Percentiles rank a stretch among this genome's conserved stretches.
These are phyloP conservation scores for Plectosphaerella cucumerina DNA, from an alignment of 2,329 filamentous ascomycete genomes.

Conservation along the genomic window DNA sequence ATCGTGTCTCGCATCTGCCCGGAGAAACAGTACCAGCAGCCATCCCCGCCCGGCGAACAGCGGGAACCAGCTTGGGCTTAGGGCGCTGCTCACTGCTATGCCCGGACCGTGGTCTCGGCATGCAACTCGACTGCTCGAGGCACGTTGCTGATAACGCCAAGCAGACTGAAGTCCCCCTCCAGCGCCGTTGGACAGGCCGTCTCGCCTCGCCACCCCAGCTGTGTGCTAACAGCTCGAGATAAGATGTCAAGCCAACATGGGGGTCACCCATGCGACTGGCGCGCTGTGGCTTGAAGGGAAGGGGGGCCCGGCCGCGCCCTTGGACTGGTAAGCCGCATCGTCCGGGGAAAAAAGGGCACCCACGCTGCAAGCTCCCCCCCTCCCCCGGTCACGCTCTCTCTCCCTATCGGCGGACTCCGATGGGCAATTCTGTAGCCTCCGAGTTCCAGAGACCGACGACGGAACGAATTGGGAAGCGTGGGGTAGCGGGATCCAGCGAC, in stretches of 20 bases:
- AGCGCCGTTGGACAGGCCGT: no score
- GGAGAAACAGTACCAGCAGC: no score
- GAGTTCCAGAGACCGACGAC: no score
- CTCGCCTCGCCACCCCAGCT: neutral
- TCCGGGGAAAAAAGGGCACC: neutral
- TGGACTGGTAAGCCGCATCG: neutral
- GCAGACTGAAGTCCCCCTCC: no score
- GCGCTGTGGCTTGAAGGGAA: neutral
- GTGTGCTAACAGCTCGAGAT: neutral
- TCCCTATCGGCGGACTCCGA: neutral
- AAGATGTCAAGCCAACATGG: neutral
- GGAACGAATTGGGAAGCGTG: no score
- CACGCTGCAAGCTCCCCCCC: neutral
- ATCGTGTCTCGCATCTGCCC: no score
- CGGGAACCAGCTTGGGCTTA: neutral
- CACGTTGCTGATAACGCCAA: no score
- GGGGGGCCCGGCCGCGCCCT: neutral
- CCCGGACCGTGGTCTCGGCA: neutral
- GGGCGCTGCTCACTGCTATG: neutral
- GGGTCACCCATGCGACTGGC: neutral
- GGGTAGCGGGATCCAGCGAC: neutral
- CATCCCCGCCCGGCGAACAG: neutral
- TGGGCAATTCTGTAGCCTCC: neutral
- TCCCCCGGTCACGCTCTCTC: neutral
- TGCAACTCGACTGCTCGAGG: neutral